Base-by-base conservation (phyloP, 1,284 basidiomycete genomes). In the Marasmius fiardii region DNA sequence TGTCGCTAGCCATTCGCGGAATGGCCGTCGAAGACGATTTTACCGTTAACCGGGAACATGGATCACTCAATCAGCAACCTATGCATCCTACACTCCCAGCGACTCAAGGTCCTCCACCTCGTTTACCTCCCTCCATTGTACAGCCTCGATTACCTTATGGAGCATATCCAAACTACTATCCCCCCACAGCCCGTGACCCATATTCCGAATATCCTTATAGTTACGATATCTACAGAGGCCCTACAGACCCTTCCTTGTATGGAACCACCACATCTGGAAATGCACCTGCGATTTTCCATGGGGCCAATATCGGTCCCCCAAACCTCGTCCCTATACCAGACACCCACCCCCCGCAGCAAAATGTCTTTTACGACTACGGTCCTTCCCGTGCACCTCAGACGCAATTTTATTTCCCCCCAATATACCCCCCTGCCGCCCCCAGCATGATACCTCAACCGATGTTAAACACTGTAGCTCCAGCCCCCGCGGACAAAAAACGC, bases 11-110 rank as follows among this genome's bases (percentile, higher is more conserved):
- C 1, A 71, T 89, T 52, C 80, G 85, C 57, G 83, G 84, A 8
- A 86, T 90, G 81, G 77, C 74, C 16, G 81, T 86, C 43, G 87
- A 86, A 62, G 87, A 89, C 43, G 84, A 87, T 55, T 75, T 74
- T 55, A 55, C 61, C 58, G 64, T 60, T 23, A 52, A 72, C 56
- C 72, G 70, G 51, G 64, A 66, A 52, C 68, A 68, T 51, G 52
- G 24, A n/a, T n/a, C n/a, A n/a, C n/a, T n/a, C n/a, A n/a, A n/a
- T n/a, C n/a, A n/a, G 41, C 64, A 62, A 49, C 51, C 61, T 43
- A 44, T 60, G 43, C 55, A 61, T 16, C 47, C 21, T 18, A 45
- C 45, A 7, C 31, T 53, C 43, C 28, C 47, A 16, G 41, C 49
- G 28, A 50, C 12, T 44, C 55, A 50, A 35, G 55, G 39, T 14